Evolutionary conservation across 2,329 filamentous ascomycete species (phyloP).

Genomic region (Fusarium abutilonis): DNA sequence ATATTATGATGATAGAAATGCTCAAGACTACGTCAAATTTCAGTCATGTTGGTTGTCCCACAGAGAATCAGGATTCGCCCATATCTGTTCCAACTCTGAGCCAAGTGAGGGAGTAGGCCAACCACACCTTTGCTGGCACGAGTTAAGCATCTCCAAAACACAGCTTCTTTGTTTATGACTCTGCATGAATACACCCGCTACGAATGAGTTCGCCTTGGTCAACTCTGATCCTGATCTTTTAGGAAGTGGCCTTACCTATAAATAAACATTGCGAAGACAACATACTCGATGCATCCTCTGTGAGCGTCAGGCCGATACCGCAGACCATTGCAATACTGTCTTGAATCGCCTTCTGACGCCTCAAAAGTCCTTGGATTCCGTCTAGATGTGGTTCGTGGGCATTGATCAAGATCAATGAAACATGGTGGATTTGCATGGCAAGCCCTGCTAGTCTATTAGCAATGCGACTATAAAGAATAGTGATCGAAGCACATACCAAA

Average conservation of each 20-base stretch:
- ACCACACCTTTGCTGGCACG: slow-evolving; percentile 36
- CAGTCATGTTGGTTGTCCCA: slow-evolving; percentile 8
- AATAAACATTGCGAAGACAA: slow-evolving; percentile 57
- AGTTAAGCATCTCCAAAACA: slow-evolving; percentile 37
- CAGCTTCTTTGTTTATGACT: slow-evolving; percentile 18
- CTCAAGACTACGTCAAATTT: background rate
- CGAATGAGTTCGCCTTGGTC: accelerated
- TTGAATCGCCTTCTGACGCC: slow-evolving; percentile 43
- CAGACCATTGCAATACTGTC: slow-evolving; percentile 51
- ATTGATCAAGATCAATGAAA: slow-evolving; percentile 49
- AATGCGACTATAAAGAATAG: accelerated
- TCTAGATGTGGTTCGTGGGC: slow-evolving; percentile 38
- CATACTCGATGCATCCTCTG: slow-evolving; percentile 54
- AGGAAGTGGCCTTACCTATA: slow-evolving; percentile 2
- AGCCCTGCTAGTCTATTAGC: slow-evolving; percentile 10
- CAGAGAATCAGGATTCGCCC: slow-evolving; percentile 17
- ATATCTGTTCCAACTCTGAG: slow-evolving; percentile 37
- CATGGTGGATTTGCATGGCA: slow-evolving; percentile 31
- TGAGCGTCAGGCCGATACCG: slow-evolving; percentile 59
- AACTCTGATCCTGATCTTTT: accelerated
- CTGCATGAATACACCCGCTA: slow-evolving; percentile 37
- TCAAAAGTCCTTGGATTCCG: slow-evolving; percentile 56
- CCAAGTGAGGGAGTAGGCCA: slow-evolving; percentile 39
- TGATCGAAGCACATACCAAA: slow-evolving; percentile 36
- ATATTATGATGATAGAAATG: too few species aligned